phyloP scores from a whole-genome alignment of 108 stramenopile genomes.

The Cyclotella baltica region DNA sequence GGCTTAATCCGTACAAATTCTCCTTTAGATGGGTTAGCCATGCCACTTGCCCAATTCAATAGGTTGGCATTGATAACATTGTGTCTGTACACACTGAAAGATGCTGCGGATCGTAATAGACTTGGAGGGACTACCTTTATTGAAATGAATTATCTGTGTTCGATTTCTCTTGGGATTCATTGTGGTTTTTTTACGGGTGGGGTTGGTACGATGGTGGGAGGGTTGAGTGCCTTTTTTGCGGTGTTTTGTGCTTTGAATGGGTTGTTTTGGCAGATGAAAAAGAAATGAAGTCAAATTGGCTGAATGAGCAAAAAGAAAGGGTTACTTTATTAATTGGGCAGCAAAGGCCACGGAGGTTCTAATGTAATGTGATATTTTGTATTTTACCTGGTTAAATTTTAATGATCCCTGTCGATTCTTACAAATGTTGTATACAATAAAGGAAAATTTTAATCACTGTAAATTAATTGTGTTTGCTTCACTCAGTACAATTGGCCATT shows the following conservation, averaged over 20 bases:
- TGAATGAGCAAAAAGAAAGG: no score
- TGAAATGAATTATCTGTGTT: constrained; percentile 60
- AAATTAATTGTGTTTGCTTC: no score
- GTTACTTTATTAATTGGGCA: no score
- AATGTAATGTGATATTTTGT: no score
- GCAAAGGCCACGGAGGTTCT: no score
- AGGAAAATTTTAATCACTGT: no score
- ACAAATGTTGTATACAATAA: no score
- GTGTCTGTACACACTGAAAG: constrained; percentile 66
- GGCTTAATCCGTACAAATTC: constrained; percentile 3
- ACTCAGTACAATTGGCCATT: no score
- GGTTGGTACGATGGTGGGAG: constrained; percentile 20
- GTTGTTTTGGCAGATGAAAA: background rate
- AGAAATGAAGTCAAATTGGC: no score
- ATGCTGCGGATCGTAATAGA: constrained; percentile 73
- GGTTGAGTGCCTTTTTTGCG: background rate
- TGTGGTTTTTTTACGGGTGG: constrained; percentile 3
- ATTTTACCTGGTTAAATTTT: no score
- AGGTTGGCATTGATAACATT: constrained; percentile 56
- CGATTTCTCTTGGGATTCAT: constrained; percentile 16
- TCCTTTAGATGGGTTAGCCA: background rate
- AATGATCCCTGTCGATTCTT: no score
- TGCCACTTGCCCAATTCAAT: constrained; percentile 44
- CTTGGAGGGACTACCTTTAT: constrained; percentile 75
- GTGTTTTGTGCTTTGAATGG: background rate